Percentiles rank a stretch among this genome's conserved stretches.
Conservation (phyloP, 371 early-diverging fungal genomes). For the Rhizopus stolonifer region DNA sequence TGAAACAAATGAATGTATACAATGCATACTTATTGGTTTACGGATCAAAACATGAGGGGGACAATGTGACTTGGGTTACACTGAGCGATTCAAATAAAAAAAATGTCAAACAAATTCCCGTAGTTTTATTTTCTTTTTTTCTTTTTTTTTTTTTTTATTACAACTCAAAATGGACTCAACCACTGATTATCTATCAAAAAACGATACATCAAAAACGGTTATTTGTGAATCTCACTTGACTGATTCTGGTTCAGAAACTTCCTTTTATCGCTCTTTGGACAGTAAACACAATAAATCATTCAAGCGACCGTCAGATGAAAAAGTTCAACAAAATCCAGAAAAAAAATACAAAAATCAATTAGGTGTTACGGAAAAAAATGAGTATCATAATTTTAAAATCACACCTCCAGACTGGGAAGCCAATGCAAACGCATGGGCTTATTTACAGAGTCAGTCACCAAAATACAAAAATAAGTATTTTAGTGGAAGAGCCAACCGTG, state of each 20-base stretch:
- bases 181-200: too few relatives aligned
- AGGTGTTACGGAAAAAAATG: background rate
- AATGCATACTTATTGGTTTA: too few relatives aligned
- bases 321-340: too few relatives aligned
- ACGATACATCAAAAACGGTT: background rate
- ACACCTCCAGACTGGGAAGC: slow-evolving; percentile 27
- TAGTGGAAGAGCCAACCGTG: slow-evolving; percentile 20
- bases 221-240: background rate
- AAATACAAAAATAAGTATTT: slow-evolving; percentile 28
- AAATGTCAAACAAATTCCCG: too few relatives aligned
- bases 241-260: background rate
- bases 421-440: slow-evolving; percentile 52
- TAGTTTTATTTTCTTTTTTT: too few relatives aligned
- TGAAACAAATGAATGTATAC: too few relatives aligned
- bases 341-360: too few relatives aligned
- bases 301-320: too few relatives aligned
- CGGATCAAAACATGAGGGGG: too few relatives aligned
- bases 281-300: background rate
- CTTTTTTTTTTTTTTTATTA: too few relatives aligned
- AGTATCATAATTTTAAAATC: background rate
- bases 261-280: background rate
- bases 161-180: background rate
- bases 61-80: too few relatives aligned
- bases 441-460: slow-evolving; percentile 48
- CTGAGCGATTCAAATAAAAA: too few relatives aligned